Evolutionary conservation across 2,329 filamentous ascomycete genomes (phyloP).

Genomic region (Teratosphaeria zuluensis): DNA sequence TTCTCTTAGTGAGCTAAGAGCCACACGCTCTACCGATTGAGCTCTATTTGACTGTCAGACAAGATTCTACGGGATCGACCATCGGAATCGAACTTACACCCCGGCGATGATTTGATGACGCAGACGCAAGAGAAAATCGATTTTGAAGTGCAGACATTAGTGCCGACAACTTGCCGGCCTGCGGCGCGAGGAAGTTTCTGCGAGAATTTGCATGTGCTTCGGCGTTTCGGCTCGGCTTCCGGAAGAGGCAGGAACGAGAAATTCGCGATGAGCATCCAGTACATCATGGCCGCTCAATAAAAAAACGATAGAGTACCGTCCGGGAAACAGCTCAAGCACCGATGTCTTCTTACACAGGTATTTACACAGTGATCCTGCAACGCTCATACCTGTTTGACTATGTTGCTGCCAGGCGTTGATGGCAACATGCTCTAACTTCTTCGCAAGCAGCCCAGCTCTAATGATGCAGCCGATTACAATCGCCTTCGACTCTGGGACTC

Average conservation of each 20-base stretch:
- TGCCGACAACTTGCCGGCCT: neutral
- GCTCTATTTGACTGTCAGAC: slow-evolving; percentile 19
- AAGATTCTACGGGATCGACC: neutral
- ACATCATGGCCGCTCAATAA: too few species aligned
- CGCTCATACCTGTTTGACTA: too few species aligned
- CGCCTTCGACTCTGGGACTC: neutral
- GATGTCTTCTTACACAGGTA: too few species aligned
- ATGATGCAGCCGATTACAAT: too few species aligned
- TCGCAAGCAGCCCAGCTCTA: too few species aligned
- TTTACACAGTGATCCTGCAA: too few species aligned
- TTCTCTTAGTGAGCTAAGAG: slow-evolving; percentile 10
- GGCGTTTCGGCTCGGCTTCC: neutral
- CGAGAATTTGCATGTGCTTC: neutral
- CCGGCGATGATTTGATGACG: neutral
- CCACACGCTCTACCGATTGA: slow-evolving; percentile 33
- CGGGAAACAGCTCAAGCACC: too few species aligned
- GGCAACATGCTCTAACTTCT: too few species aligned
- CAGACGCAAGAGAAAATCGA: neutral
- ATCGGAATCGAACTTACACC: neutral
- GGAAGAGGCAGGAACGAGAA: neutral
- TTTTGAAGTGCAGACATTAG: neutral
- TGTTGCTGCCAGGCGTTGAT: too few species aligned
- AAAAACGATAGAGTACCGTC: too few species aligned
- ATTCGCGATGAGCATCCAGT: neutral
- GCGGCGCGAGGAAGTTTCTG: neutral